Evolutionary conservation across 2,329 filamentous ascomycete species (phyloP).

Genomic region (Aspergillus aculeatinus): DNA sequence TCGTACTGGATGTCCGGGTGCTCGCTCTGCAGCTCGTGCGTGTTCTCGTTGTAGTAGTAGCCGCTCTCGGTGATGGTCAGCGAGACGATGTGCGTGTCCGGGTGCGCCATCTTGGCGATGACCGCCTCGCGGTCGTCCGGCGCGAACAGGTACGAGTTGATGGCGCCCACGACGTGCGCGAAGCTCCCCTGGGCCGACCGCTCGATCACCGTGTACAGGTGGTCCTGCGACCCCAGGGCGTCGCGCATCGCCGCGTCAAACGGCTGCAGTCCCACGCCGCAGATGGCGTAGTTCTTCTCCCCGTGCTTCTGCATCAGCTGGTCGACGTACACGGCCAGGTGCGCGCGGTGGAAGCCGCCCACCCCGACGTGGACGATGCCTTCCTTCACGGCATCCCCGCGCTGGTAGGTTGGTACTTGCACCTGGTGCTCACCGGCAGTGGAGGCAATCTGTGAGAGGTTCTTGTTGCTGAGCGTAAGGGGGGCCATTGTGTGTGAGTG

Average conservation of each 20-base stretch:
- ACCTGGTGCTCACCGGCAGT: conserved; percentile 27
- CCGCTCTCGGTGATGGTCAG: conserved; percentile 58
- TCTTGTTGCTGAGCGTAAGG: conserved; percentile 43
- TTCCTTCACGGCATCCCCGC: conserved; percentile 49
- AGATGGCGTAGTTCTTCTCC: conserved; percentile 51
- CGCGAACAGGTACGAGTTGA: conserved; percentile 54
- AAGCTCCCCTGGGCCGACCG: conserved; percentile 53
- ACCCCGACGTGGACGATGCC: conserved; percentile 57
- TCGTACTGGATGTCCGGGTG: conserved; percentile 53
- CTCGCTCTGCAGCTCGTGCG: conserved; percentile 52
- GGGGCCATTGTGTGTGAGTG: conserved; percentile 27
- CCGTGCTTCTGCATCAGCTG: conserved; percentile 49
- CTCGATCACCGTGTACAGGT: conserved; percentile 56
- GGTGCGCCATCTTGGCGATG: conserved; percentile 56
- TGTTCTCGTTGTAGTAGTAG: conserved; percentile 60
- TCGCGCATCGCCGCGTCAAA: conserved; percentile 55
- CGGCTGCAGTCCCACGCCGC: conserved; percentile 53
- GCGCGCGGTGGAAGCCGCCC: conserved; percentile 56
- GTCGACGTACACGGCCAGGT: conserved; percentile 55
- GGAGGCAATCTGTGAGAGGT: conserved; percentile 39
- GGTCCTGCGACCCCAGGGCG: conserved; percentile 49
- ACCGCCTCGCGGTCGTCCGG: conserved; percentile 54
- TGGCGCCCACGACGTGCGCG: conserved; percentile 53
- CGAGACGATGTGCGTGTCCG: conserved; percentile 56
- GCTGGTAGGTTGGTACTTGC: conserved; percentile 47